phyloP scores from a whole-genome alignment of 257 asterid genomes.

The Solanum peruvianum region DNA sequence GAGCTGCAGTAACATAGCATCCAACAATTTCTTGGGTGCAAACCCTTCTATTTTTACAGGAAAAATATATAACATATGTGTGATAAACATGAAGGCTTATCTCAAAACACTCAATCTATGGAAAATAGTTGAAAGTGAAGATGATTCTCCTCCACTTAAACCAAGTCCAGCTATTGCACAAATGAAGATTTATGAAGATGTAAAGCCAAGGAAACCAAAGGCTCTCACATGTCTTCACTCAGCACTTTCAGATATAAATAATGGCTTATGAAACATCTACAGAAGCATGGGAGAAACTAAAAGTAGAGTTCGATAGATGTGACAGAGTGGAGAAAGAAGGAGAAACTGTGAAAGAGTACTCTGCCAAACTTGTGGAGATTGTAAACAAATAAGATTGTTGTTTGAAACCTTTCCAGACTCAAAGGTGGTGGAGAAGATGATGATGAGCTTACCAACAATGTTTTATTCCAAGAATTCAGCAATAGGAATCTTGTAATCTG shows the following conservation, averaged over 20 bases:
- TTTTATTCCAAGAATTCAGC: neutral
- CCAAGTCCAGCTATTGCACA: neutral
- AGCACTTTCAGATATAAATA: neutral
- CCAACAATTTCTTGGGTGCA: neutral
- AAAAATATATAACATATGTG: neutral
- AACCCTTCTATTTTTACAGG: too few species aligned
- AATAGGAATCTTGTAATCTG: neutral
- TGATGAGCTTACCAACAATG: neutral
- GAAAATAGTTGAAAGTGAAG: neutral
- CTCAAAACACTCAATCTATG: neutral
- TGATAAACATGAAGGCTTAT: neutral
- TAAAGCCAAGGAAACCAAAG: neutral
- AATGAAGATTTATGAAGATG: neutral
- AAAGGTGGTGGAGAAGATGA: neutral
- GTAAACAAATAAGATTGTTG: neutral
- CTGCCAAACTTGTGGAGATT: neutral
- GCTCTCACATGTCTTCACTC: neutral
- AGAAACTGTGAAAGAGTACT: neutral
- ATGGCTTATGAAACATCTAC: neutral
- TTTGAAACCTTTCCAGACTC: neutral
- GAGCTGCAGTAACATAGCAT: neutral
- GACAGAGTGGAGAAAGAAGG: neutral
- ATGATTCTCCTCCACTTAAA: neutral
- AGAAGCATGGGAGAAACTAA: neutral
- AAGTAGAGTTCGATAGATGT: neutral